These are phyloP conservation scores for Kodamaea jinghongensis DNA, from an alignment of 805 yeast species.

Conservation along the genomic window DNA sequence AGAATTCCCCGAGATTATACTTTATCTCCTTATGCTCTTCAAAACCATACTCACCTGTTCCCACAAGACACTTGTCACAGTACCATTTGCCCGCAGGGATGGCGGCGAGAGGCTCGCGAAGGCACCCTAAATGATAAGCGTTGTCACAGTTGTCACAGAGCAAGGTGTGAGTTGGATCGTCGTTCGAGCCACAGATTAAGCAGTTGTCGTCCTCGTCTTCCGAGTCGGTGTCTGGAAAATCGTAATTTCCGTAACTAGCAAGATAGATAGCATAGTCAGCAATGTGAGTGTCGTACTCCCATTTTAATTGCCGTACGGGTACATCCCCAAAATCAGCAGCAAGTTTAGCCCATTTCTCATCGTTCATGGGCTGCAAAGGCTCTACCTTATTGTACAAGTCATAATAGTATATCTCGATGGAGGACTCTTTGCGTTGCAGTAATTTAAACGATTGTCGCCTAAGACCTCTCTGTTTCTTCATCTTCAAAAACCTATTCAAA, in stretches of 20 bases:
- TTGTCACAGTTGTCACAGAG: constrained; percentile 75
- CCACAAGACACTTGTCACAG: constrained; percentile 81
- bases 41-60: constrained; percentile 86
- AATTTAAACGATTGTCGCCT: constrained; percentile 7
- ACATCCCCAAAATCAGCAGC: constrained; percentile 5
- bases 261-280: constrained; percentile 34
- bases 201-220: constrained; percentile 38
- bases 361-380: constrained; percentile 8
- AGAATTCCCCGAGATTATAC: constrained; percentile 61
- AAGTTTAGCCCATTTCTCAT: constrained; percentile 5
- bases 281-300: constrained; percentile 24
- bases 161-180: constrained; percentile 47
- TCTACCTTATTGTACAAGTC: constrained; percentile 38
- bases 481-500: constrained; percentile 53
- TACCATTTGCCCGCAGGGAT: constrained; percentile 70
- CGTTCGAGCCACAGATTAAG: constrained; percentile 45
- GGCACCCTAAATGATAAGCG: constrained; percentile 65
- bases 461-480: constrained; percentile 32
- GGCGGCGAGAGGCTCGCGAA: constrained; percentile 51
- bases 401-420: constrained; percentile 30
- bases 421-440: background rate
- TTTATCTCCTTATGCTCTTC: constrained; percentile 56
- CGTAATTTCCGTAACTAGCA: constrained; percentile 22
- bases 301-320: constrained; percentile 13
- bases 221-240: constrained; percentile 29